phyloP scores from a whole-genome alignment of 2,329 filamentous ascomycete genomes.

The Cryphonectria japonica region DNA sequence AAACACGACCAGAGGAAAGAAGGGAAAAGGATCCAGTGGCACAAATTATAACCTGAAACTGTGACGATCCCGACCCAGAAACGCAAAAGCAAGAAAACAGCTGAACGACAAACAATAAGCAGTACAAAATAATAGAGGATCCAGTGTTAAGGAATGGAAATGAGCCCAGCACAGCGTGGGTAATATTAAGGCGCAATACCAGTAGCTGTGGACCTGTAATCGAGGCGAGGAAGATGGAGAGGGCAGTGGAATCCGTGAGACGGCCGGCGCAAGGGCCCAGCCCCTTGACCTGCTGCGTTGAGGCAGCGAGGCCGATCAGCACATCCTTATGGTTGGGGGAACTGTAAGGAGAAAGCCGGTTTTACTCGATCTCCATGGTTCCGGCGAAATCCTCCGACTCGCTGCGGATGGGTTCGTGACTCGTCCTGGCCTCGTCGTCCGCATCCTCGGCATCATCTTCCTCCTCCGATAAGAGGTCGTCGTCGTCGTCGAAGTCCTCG shows the following conservation, averaged over 20 bases:
- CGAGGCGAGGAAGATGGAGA: background rate
- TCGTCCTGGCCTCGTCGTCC: slow-evolving; percentile 38
- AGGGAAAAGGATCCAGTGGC: background rate
- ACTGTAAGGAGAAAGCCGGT: background rate
- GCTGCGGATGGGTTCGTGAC: slow-evolving; percentile 50
- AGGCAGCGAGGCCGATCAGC: slow-evolving; percentile 18
- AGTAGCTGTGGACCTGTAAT: background rate
- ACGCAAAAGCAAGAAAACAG: background rate
- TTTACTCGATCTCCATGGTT: slow-evolving; percentile 62
- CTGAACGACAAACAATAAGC: background rate
- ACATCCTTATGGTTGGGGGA: background rate
- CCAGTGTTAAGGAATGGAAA: background rate
- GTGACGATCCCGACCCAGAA: background rate
- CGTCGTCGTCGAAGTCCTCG: slow-evolving; percentile 47
- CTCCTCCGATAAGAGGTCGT: slow-evolving; percentile 35
- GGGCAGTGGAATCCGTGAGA: background rate
- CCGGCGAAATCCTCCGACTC: slow-evolving; percentile 67
- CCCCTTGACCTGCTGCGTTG: slow-evolving; percentile 16
- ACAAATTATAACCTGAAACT: background rate
- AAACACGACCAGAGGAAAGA: background rate
- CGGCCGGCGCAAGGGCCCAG: background rate
- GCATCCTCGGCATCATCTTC: slow-evolving; percentile 48
- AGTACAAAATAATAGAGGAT: background rate
- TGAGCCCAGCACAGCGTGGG: background rate
- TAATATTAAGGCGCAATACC: background rate